A percentile compares a stretch with the other conserved stretches of the same genome.
phyloP scores from a whole-genome alignment of 208 protist species.

The Lotmaria passim region DNA sequence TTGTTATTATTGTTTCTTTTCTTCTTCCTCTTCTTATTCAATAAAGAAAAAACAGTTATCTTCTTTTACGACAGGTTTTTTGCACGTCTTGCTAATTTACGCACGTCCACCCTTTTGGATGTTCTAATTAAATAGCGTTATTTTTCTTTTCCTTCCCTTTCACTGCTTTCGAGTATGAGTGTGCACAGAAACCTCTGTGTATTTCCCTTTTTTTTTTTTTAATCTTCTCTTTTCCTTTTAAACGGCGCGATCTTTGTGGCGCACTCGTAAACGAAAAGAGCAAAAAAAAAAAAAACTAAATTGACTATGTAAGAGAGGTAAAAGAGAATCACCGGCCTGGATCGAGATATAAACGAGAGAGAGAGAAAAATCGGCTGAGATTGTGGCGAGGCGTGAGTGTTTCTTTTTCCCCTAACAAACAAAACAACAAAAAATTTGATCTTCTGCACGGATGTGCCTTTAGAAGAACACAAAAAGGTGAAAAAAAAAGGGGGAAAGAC shows the following conservation, averaged over 20 bases:
- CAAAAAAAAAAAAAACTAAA: constrained; percentile 1
- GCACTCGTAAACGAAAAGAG: neutral
- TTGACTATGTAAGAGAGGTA: neutral
- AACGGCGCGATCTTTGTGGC: too few relatives aligned
- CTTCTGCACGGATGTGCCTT: constrained; percentile 6
- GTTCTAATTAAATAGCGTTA: neutral
- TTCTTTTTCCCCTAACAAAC: neutral
- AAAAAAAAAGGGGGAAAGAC: neutral
- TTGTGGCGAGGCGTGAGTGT: neutral
- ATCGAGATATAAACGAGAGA: neutral
- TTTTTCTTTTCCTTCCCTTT: constrained; percentile 9
- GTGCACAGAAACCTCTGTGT: too few relatives aligned
- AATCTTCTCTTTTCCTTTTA: neutral
- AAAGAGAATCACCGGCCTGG: neutral
- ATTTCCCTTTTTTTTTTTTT: constrained; percentile 15
- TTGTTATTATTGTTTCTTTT: too few relatives aligned
- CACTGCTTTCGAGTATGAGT: neutral
- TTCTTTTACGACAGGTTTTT: too few relatives aligned
- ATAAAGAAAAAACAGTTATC: too few relatives aligned
- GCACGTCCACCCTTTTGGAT: too few relatives aligned
- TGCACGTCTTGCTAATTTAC: too few relatives aligned
- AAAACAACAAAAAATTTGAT: neutral
- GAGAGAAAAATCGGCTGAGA: too few relatives aligned
- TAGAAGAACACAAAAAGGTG: neutral
- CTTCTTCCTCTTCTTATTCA: too few relatives aligned